These are phyloP conservation scores for Fragaria iinumae DNA, from an alignment of 306 rosid species.

Conservation along the genomic window DNA sequence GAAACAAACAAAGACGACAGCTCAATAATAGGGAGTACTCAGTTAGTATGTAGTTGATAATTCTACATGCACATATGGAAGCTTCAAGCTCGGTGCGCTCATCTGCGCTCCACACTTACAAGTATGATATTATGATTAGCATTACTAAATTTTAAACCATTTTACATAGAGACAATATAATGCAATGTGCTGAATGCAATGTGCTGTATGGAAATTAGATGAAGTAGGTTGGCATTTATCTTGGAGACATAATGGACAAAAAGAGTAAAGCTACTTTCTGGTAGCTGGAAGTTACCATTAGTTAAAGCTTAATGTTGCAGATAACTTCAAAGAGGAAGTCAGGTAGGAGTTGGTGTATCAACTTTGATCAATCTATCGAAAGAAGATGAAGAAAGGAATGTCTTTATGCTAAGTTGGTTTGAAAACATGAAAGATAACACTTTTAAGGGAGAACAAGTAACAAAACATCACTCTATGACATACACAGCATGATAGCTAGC, in stretches of 20 bases:
- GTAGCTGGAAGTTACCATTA: not conserved
- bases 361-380: slow-evolving; percentile 31
- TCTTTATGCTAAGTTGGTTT: slow-evolving; percentile 42
- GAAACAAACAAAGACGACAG: too few relatives aligned
- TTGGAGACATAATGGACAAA: not conserved
- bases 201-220: not conserved
- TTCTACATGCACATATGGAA: too few relatives aligned
- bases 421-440: slow-evolving; percentile 36
- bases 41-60: too few relatives aligned
- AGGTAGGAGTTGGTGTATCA: slow-evolving; percentile 73
- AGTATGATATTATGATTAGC: too few relatives aligned
- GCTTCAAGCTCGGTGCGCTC: too few relatives aligned
- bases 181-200: too few relatives aligned
- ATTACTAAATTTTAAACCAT: too few relatives aligned
- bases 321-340: not conserved
- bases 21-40: too few relatives aligned
- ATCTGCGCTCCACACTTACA: too few relatives aligned
- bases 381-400: slow-evolving; percentile 9
- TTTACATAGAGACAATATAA: too few relatives aligned
- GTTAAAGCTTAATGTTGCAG: not conserved
- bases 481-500: not conserved
- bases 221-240: not conserved
- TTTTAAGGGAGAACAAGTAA: slow-evolving; percentile 27
- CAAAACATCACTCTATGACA: slow-evolving; percentile 14
- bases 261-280: not conserved